phyloP scores from a whole-genome alignment of 2,329 filamentous ascomycete genomes.

The Gaeumannomyces tritici region DNA sequence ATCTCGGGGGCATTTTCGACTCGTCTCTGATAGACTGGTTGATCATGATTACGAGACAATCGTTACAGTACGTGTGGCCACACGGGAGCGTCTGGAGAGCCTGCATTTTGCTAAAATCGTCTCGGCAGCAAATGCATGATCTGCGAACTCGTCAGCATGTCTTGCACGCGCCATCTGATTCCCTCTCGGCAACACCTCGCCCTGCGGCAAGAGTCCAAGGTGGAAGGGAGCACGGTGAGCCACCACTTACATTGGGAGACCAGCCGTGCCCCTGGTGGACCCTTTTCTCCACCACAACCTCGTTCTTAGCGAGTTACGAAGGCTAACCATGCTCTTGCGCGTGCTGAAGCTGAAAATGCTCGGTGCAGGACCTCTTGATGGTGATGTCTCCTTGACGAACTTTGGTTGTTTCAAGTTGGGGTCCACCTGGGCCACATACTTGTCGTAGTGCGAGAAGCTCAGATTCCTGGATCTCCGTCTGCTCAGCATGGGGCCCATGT shows the following conservation, averaged over 20 bases:
- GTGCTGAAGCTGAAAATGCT: slow-evolving; percentile 35
- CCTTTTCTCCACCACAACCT: slow-evolving; percentile 33
- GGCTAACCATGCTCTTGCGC: slow-evolving; percentile 32
- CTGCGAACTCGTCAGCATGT: slow-evolving; percentile 20
- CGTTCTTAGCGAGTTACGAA: slow-evolving; percentile 33
- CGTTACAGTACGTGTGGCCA: slow-evolving; percentile 46
- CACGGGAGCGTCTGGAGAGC: slow-evolving; percentile 43
- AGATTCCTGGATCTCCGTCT: slow-evolving; percentile 27
- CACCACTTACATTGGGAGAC: slow-evolving; percentile 1
- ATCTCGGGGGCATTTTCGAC: slow-evolving; percentile 52
- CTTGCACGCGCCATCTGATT: background rate
- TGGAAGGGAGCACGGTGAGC: background rate
- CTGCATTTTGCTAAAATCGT: slow-evolving; percentile 35
- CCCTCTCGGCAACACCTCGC: background rate
- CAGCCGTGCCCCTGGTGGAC: slow-evolving; percentile 13
- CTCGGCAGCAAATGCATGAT: slow-evolving; percentile 47
- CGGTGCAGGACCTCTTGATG: slow-evolving; percentile 19
- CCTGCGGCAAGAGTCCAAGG: background rate
- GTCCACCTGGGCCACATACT: slow-evolving; percentile 35
- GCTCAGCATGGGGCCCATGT: slow-evolving; percentile 30
- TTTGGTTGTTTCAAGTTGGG: slow-evolving; percentile 32
- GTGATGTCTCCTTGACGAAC: slow-evolving; percentile 20
- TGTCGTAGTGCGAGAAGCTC: slow-evolving; percentile 42
- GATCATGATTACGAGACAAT: slow-evolving; percentile 44
- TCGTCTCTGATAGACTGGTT: slow-evolving; percentile 45